These are phyloP conservation scores for Musa acuminata DNA, from an alignment of 176 grass and related monocot genomes.

Conservation along the genomic window DNA sequence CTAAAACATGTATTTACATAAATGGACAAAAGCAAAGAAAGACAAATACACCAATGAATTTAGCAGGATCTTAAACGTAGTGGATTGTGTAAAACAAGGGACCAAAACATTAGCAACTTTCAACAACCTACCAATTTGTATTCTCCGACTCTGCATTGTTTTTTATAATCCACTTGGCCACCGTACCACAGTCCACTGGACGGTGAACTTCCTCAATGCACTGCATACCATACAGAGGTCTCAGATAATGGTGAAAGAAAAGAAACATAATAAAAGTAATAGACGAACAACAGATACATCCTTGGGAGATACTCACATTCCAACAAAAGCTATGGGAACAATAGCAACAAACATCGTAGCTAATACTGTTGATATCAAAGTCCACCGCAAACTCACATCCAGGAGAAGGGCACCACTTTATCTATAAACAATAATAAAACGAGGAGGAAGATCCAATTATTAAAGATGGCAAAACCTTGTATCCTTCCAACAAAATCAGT, in stretches of 20 bases:
- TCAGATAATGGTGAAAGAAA: neutral
- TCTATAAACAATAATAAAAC: neutral
- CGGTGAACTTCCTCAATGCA: constrained; percentile 52
- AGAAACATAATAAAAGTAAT: neutral
- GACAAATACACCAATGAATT: neutral
- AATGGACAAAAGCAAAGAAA: neutral
- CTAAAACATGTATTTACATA: neutral
- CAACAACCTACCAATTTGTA: constrained; percentile 9
- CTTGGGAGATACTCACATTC: neutral
- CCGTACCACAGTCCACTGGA: constrained; percentile 29
- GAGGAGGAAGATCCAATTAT: neutral
- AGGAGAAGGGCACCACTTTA: constrained; percentile 35
- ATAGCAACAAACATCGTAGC: constrained; percentile 28
- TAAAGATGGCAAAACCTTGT: neutral
- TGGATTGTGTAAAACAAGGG: neutral
- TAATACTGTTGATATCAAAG: neutral
- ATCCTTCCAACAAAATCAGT: neutral
- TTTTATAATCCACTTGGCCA: constrained; percentile 18
- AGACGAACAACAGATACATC: neutral
- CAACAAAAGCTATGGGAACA: constrained; percentile 29
- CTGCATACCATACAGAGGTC: neutral
- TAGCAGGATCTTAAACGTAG: neutral
- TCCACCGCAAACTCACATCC: constrained; percentile 28
- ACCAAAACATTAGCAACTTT: neutral
- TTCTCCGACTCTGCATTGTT: constrained; percentile 17